Percentiles rank a stretch among this genome's conserved stretches.
phyloP scores from a whole-genome alignment of 495 filamentous ascomycete species.

The Polyplosphaeria fusca region DNA sequence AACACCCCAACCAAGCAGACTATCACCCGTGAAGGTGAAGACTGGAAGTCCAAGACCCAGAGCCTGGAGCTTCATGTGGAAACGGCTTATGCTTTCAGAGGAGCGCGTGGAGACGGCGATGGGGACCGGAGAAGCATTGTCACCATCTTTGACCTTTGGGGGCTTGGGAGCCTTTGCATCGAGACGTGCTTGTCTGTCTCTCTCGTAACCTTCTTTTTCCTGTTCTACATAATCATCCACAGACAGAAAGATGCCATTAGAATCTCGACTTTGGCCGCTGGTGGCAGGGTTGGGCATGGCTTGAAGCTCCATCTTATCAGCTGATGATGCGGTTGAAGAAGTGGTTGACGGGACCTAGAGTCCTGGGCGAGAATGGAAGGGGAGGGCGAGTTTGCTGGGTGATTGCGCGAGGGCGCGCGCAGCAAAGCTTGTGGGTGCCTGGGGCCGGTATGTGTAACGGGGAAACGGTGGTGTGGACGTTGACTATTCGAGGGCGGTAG shows the following conservation, averaged over 20 bases:
- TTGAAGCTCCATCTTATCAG: background rate
- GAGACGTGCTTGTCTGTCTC: background rate
- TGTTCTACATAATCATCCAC: background rate
- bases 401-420: slow-evolving; percentile 15
- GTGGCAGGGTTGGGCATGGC: background rate
- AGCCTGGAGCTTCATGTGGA: slow-evolving; percentile 20
- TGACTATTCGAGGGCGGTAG: background rate
- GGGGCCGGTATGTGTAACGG: background rate
- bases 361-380: background rate
- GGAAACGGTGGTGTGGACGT: background rate
- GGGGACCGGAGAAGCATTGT: background rate
- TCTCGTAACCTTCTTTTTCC: background rate
- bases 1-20: slow-evolving; percentile 11
- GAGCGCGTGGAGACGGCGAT: background rate
- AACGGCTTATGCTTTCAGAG: background rate
- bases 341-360: background rate
- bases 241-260: background rate
- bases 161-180: background rate
- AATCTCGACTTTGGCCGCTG: background rate
- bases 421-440: background rate
- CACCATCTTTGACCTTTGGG: background rate
- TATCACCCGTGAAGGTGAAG: slow-evolving; percentile 5
- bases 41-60: background rate
- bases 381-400: background rate
- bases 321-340: background rate